Base-by-base conservation (phyloP, 129 eudicot genomes). In the Saposhnikovia divaricata region DNA sequence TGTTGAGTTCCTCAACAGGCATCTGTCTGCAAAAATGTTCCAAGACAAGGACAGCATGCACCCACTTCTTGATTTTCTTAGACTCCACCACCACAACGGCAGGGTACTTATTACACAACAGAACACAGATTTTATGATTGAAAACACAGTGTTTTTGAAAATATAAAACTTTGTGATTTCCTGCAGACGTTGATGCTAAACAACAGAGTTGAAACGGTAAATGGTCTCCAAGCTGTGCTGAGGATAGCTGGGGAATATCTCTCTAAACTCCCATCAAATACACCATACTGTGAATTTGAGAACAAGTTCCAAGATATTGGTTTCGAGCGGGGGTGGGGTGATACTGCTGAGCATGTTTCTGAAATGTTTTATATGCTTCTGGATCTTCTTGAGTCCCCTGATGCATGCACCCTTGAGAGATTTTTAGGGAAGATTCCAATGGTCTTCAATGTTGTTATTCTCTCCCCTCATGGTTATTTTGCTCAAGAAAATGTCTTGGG, bases 401-500 rank as follows among this genome's bases (percentile, higher is more conserved):
- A 92, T 46, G 89, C 99, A 2, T 81, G 89, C 82, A 96, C 99
- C 27, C 97, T 96, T 5, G 93, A 96, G 89, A 96, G 69, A 38
- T 96, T 96, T 69, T 91, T 96, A 28, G 97, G 99, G 21, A 86
- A 91, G 80, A 90, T 96, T 51, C 98, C 99, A 0, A 90, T 90
- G 98, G 97, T 90, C 25, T 96, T 96, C 90, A 92, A 96, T 68
- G 99, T 96, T 23, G 99, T 96, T 47, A 96, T 96, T 73, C 99
- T 96, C 59, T 96, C 99, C 4, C 99, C 99, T 23, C 99, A 96
- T 61, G 99, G 99, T 13, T 96, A 96, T 87, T 96, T 96, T 79
- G 99, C 99, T 81, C 99, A 96, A 78, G 99, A 91, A 63, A 92
- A 96, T 75, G 99, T 96, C 12, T 84, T 96, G 83, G 99, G 99